Base-by-base conservation (phyloP, 495 filamentous ascomycete genomes). In the Hyaloscypha hepaticicola region DNA sequence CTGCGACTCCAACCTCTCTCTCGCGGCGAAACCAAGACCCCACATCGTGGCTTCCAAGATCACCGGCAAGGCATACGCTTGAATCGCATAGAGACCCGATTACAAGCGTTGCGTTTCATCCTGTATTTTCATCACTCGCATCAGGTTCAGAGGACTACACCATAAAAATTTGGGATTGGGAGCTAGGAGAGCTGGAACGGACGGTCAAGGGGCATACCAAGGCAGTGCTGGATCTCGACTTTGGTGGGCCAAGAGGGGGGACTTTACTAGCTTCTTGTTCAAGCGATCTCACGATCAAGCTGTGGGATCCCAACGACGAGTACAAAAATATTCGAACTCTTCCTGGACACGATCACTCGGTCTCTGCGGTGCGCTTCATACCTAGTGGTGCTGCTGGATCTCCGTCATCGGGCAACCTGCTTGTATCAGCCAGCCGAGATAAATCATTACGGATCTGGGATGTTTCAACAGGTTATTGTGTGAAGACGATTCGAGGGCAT, bases 141-240 rank as follows among this genome's bases (percentile, higher is more conserved):
- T 95, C 93, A 0, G 95, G 91, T 21, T 96, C 93, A 41, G 95
- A 97, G 70, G 89, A 92, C 70, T 85, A 84, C 52, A 91, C 87
- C 11, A 91, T 92, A 72, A 99, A 99, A 73, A 92, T 99, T 57
- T 99, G 95, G 95, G 95, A 97, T 71, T 97, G 92, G 91, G 95
- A 99, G 69, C 78, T 96, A 21, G 95, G 95, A 24, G 94, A 97
- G 73, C 82, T 97, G 9, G 94, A 97, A 72, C 77, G 89, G 28
- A 98, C 95, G 0, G 82, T 97, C 49, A 97, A 97, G 71, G 93
- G 93, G 1, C 95, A 99, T 73, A 96, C 91, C 2, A 96, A 91
- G 72, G 85, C 90, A 7, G 93, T 98, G 2, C 72, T 95, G 19
- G 93, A 95, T 72, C 85, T 97, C 55, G 95, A 97, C 69, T 98